Conservation (phyloP, 192 early-diverging fungal species). For the Physocladia obscura region DNA sequence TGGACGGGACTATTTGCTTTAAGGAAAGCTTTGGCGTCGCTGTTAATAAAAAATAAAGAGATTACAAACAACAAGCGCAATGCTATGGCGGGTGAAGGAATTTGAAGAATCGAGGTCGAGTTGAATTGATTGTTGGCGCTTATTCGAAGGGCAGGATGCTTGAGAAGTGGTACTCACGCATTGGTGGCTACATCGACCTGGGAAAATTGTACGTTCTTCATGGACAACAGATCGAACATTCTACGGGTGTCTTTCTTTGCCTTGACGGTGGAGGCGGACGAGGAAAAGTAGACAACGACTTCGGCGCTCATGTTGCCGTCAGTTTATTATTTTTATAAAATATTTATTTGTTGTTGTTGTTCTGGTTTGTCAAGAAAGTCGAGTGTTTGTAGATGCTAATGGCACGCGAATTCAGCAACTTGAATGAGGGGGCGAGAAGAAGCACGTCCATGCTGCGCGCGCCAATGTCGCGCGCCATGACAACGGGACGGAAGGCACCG, state of each 20-base stretch:
- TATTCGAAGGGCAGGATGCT: too few species aligned
- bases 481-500: neutral
- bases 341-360: too few species aligned
- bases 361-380: too few species aligned
- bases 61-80: neutral
- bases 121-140: too few species aligned
- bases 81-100: too few species aligned
- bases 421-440: constrained; percentile 1
- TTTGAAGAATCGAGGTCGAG: too few species aligned
- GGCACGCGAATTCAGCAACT: too few species aligned
- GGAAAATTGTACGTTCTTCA: constrained; percentile 18
- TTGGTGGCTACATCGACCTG: constrained; percentile 12
- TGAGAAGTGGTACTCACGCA: too few species aligned
- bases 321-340: too few species aligned
- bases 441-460: constrained; percentile 10
- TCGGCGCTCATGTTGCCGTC: too few species aligned
- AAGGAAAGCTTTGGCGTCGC: constrained; percentile 7
- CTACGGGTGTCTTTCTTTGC: constrained; percentile 8
- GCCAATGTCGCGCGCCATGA: constrained; percentile 7
- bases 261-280: neutral
- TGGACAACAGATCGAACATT: constrained; percentile 21
- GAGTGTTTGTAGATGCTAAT: too few species aligned
- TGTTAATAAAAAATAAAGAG: neutral
- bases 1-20: constrained; percentile 8
- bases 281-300: constrained; percentile 1